phyloP scores from a whole-genome alignment of 2,329 filamentous ascomycete species.

The Arthrobotrys megalospora region DNA sequence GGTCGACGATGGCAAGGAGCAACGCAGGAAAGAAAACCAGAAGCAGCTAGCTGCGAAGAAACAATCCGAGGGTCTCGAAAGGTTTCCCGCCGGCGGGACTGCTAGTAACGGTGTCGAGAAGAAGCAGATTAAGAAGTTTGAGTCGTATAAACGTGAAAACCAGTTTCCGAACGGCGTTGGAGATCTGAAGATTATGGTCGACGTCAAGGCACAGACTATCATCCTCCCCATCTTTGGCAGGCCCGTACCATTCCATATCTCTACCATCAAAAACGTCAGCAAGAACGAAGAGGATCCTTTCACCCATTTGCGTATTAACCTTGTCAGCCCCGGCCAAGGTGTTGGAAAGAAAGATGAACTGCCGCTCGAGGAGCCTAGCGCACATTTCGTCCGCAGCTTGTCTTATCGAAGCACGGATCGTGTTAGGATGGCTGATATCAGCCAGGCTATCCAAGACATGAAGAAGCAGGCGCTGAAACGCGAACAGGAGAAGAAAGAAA shows the following conservation, averaged over 20 bases:
- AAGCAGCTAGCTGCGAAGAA: constrained; percentile 90
- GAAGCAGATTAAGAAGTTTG: constrained; percentile 99
- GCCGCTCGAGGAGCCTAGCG: constrained; percentile 94
- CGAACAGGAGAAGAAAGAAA: constrained; percentile 98
- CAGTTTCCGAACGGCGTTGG: constrained; percentile 87
- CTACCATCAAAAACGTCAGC: constrained; percentile 98
- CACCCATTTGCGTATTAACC: constrained; percentile 95
- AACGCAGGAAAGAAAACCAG: constrained; percentile 89
- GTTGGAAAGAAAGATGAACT: constrained; percentile 93
- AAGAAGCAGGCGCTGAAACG: constrained; percentile 92
- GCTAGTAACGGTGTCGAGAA: constrained; percentile 88
- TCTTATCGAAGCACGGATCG: constrained; percentile 94
- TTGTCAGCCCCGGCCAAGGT: constrained; percentile 95
- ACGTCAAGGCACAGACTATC: constrained; percentile 89
- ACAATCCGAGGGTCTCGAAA: constrained; percentile 85
- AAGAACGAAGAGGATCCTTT: constrained; percentile 97
- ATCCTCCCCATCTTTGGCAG: constrained; percentile 97
- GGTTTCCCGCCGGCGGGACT: constrained; percentile 81
- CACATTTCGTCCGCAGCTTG: constrained; percentile 94
- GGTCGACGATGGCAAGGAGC: constrained; percentile 89
- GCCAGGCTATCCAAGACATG: constrained; percentile 93
- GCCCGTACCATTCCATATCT: constrained; percentile 97
- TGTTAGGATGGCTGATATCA: constrained; percentile 89
- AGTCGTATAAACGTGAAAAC: constrained; percentile 98
- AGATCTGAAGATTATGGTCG: constrained; percentile 90